phyloP scores from a whole-genome alignment of 164 flowering plant genomes.

The Umbellularia californica region DNA sequence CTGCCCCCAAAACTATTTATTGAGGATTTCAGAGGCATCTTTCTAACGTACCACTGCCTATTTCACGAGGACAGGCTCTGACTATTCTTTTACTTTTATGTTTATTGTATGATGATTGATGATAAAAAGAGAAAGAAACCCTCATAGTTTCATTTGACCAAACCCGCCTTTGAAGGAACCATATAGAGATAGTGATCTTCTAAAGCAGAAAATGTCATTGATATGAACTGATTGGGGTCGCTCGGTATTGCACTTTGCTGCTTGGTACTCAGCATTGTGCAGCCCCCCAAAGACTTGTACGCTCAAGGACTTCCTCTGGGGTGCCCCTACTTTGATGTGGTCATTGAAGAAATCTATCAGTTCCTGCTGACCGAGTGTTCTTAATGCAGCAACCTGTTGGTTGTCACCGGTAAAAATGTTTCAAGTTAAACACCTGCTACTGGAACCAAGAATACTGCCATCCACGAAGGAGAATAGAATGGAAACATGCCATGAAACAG shows the following conservation, averaged over 20 bases:
- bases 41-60: neutral
- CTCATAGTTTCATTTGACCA: constrained; percentile 58
- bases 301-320: constrained; percentile 53
- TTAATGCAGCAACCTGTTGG: constrained; percentile 70
- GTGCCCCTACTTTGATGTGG: constrained; percentile 68
- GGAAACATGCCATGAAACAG: neutral
- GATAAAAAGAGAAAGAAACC: neutral
- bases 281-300: constrained; percentile 62
- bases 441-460: neutral
- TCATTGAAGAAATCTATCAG: constrained; percentile 74
- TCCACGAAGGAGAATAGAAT: too few relatives aligned
- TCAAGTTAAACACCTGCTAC: neutral
- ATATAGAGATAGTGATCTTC: constrained; percentile 78
- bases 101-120: neutral
- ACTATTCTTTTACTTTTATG: neutral
- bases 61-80: neutral
- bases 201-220: constrained; percentile 72
- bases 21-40: too few relatives aligned
- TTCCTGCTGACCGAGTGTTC: constrained; percentile 56
- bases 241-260: constrained; percentile 30
- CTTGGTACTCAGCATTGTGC: constrained; percentile 49
- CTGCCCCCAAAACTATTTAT: too few relatives aligned
- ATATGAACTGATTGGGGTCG: constrained; percentile 31
- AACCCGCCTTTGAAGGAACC: constrained; percentile 72
- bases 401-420: neutral